These are phyloP conservation scores for Pseudogymnoascus sp. DNA, from an alignment of 2,329 filamentous ascomycete genomes.

Conservation along the genomic window DNA sequence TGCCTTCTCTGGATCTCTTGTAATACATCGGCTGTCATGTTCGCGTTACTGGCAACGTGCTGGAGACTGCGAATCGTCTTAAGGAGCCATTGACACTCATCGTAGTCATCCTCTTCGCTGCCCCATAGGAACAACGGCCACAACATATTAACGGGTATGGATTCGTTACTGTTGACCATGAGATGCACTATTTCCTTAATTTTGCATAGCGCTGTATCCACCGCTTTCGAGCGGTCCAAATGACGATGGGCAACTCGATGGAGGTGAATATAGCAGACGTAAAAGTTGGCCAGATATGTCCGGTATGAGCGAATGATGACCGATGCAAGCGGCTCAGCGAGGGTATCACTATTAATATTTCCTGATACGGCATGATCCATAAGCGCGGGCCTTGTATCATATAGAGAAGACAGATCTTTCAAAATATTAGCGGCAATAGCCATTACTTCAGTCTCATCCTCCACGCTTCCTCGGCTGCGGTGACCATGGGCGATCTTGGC, in stretches of 20 bases:
- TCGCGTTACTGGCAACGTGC: slow-evolving; percentile 32
- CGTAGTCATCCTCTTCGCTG: slow-evolving; percentile 39
- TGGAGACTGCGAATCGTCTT: slow-evolving; percentile 36
- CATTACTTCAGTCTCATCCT: slow-evolving; percentile 50
- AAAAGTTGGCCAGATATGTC: slow-evolving; percentile 46
- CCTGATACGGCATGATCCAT: slow-evolving; percentile 48
- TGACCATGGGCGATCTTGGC: slow-evolving; percentile 48
- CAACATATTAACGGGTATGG: slow-evolving; percentile 45
- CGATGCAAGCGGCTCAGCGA: slow-evolving; percentile 39
- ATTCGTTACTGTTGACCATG: slow-evolving; percentile 35
- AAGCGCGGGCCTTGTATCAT: slow-evolving; percentile 40
- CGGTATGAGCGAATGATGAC: slow-evolving; percentile 42
- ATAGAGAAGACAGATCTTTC: slow-evolving; percentile 39
- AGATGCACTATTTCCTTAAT: slow-evolving; percentile 39
- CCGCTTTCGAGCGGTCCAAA: slow-evolving; percentile 41
- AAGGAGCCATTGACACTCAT: slow-evolving; percentile 42
- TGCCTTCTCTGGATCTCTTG: slow-evolving; percentile 32
- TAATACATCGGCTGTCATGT: slow-evolving; percentile 31
- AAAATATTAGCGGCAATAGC: slow-evolving; percentile 41
- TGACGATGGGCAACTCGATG: slow-evolving; percentile 47
- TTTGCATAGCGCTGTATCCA: slow-evolving; percentile 36
- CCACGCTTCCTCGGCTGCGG: slow-evolving; percentile 43
- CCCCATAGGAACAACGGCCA: slow-evolving; percentile 49
- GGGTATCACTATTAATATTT: slow-evolving; percentile 37
- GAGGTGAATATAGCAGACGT: slow-evolving; percentile 45